Percentiles rank a stretch among this genome's conserved stretches.
Conservation (phyloP, 2,329 filamentous ascomycete genomes). For the Fusarium praegraminearum region DNA sequence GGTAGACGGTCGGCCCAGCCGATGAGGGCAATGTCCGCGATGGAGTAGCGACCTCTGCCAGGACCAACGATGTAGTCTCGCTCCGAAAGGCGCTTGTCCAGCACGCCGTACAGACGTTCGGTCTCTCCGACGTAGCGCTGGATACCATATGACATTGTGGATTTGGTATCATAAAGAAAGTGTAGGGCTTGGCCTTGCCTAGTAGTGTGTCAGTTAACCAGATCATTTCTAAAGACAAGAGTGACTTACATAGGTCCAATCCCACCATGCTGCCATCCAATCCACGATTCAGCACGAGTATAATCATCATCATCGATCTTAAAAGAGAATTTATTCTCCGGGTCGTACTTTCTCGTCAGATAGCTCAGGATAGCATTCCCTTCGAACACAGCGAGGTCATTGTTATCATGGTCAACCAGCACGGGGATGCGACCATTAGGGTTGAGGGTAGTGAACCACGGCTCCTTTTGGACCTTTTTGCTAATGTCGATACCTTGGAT, state of each 20-base stretch:
- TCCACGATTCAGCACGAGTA: conserved; percentile 61
- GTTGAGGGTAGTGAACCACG: conserved; percentile 72
- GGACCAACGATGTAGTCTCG: conserved; percentile 67
- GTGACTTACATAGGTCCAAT: conserved; percentile 68
- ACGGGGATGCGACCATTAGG: conserved; percentile 76
- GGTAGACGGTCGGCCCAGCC: conserved; percentile 72
- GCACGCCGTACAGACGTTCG: conserved; percentile 77
- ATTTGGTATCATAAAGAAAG: conserved; percentile 72
- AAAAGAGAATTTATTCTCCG: conserved; percentile 59
- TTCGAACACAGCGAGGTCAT: conserved; percentile 76
- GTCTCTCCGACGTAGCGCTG: conserved; percentile 83
- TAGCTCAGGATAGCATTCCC: conserved; percentile 80
- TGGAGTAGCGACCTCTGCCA: conserved; percentile 67
- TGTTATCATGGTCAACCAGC: conserved; percentile 74
- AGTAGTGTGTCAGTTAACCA: conserved; percentile 33
- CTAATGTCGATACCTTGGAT: conserved; percentile 69
- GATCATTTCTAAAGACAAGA: no score
- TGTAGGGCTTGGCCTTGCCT: conserved; percentile 83
- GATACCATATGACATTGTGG: conserved; percentile 76
- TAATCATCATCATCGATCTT: conserved; percentile 55
- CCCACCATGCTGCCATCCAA: conserved; percentile 80
- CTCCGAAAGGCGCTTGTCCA: conserved; percentile 72
- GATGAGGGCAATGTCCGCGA: conserved; percentile 79
- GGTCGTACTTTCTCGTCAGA: conserved; percentile 78
- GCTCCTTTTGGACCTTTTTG: conserved; percentile 74